These are phyloP conservation scores for Lindgomyces ingoldianus DNA, from an alignment of 495 filamentous ascomycete genomes.

Conservation along the genomic window DNA sequence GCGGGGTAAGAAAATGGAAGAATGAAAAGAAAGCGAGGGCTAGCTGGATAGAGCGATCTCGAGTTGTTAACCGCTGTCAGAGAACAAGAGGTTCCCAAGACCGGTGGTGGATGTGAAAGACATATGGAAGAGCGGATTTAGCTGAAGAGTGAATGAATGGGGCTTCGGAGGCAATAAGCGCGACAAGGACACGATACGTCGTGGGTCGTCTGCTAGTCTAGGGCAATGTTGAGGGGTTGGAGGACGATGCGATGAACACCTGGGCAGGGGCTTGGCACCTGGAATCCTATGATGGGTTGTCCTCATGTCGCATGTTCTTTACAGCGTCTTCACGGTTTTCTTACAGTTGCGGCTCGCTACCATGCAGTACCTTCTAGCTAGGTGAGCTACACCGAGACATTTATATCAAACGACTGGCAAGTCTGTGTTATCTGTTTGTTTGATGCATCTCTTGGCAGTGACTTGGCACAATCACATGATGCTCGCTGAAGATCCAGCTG, in stretches of 20 bases:
- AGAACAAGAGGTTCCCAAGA: slow-evolving; percentile 35
- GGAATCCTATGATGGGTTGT: no score
- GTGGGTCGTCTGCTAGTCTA: slow-evolving; percentile 4
- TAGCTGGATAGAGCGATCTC: slow-evolving; percentile 6
- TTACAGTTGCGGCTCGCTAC: no score
- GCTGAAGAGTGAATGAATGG: not conserved
- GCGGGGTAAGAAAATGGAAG: slow-evolving; percentile 13
- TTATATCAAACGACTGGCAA: no score
- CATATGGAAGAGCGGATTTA: slow-evolving; percentile 30
- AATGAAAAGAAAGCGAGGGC: not conserved
- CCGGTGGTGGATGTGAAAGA: slow-evolving; percentile 27
- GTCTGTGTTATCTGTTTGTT: not conserved
- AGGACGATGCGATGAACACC: not conserved
- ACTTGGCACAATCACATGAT: slow-evolving; percentile 14
- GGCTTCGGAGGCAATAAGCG: slow-evolving; percentile 28
- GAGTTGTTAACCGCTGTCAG: slow-evolving; percentile 34
- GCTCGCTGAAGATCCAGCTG: not conserved
- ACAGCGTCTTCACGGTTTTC: no score
- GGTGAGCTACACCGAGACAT: no score
- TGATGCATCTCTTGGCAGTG: not conserved
- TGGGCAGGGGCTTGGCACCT: no score
- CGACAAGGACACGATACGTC: slow-evolving; percentile 25
- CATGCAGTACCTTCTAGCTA: no score
- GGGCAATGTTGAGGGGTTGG: slow-evolving; percentile 1
- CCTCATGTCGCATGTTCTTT: no score